phyloP scores from a whole-genome alignment of 2,329 filamentous ascomycete genomes.

The Cladosporium austrohemisphaericum region DNA sequence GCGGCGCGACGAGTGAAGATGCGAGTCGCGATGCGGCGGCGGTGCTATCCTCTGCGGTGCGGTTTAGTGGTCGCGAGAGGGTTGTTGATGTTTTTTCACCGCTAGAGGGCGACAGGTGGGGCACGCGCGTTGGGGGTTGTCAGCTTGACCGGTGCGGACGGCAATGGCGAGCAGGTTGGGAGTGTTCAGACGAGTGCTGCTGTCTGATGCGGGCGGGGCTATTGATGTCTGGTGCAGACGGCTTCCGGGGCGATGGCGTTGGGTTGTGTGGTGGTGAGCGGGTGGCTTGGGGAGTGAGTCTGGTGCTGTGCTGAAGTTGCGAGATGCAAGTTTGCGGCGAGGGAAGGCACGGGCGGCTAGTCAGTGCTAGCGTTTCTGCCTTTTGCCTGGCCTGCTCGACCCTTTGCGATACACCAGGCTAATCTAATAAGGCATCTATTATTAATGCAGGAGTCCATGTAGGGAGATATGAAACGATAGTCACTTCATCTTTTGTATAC shows the following conservation, averaged over 20 bases:
- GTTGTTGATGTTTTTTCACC: constrained; percentile 15
- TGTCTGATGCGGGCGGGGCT: constrained; percentile 2
- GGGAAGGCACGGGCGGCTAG: neutral
- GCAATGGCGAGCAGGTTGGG: neutral
- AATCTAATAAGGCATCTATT: no score
- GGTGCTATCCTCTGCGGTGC: constrained; percentile 5
- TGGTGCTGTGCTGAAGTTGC: constrained; percentile 9
- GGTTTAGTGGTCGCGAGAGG: constrained; percentile 2
- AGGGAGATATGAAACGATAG: no score
- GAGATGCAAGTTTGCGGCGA: neutral
- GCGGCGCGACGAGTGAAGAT: neutral
- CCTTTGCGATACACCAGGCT: no score
- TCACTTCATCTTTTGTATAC: neutral
- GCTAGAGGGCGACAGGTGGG: constrained; percentile 13
- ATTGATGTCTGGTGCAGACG: neutral
- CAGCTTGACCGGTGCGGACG: constrained; percentile 14
- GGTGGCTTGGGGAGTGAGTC: neutral
- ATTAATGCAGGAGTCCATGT: no score
- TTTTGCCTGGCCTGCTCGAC: neutral
- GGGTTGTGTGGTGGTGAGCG: neutral
- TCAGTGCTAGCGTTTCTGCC: neutral
- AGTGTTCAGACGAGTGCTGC: constrained; percentile 1
- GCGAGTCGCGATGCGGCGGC: constrained; percentile 2
- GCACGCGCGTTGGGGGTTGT: constrained; percentile 16
- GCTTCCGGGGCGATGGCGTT: constrained; percentile 1